Evolutionary conservation across 2,329 filamentous ascomycete genomes (phyloP).

Genomic region (Ceratocystis smalleyi): DNA sequence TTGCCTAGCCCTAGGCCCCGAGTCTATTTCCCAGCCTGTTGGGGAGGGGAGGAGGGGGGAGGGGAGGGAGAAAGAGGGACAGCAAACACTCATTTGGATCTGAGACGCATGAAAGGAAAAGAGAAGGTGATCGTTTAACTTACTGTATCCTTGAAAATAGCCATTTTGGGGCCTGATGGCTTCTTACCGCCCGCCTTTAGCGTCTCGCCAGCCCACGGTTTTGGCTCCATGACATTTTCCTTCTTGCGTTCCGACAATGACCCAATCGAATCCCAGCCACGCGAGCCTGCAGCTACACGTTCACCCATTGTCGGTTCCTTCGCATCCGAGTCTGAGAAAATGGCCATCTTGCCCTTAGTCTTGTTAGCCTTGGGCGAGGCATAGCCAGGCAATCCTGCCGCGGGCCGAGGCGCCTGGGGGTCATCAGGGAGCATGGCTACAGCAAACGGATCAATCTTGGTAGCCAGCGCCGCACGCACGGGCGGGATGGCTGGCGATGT

Average conservation of each 20-base stretch:
- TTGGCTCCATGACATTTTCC: constrained; percentile 75
- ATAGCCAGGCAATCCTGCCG: constrained; percentile 26
- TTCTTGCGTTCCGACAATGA: constrained; percentile 79
- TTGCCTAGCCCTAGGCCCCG: constrained; percentile 16
- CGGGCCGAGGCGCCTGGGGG: constrained; percentile 47
- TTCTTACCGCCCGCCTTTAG: constrained; percentile 76
- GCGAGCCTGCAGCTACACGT: constrained; percentile 54
- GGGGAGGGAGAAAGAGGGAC: constrained; percentile 15
- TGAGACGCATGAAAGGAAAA: background rate
- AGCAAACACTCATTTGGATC: background rate
- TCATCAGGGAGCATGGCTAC: constrained; percentile 39
- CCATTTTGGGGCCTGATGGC: constrained; percentile 58
- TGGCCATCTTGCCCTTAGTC: constrained; percentile 48
- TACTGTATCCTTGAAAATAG: constrained; percentile 93
- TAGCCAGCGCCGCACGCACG: constrained; percentile 65
- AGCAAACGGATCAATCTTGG: constrained; percentile 73
- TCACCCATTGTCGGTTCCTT: constrained; percentile 13
- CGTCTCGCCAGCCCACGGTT: constrained; percentile 84
- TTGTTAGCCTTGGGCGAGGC: constrained; percentile 35
- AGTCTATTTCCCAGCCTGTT: background rate
- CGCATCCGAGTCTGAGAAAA: constrained; percentile 25
- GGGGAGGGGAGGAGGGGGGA: background rate
- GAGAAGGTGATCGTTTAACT: constrained; percentile 30
- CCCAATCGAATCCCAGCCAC: constrained; percentile 86
- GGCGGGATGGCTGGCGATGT: constrained; percentile 76